These are phyloP conservation scores for Marasmius oreades DNA, from an alignment of 1,284 basidiomycete species.

Conservation along the genomic window DNA sequence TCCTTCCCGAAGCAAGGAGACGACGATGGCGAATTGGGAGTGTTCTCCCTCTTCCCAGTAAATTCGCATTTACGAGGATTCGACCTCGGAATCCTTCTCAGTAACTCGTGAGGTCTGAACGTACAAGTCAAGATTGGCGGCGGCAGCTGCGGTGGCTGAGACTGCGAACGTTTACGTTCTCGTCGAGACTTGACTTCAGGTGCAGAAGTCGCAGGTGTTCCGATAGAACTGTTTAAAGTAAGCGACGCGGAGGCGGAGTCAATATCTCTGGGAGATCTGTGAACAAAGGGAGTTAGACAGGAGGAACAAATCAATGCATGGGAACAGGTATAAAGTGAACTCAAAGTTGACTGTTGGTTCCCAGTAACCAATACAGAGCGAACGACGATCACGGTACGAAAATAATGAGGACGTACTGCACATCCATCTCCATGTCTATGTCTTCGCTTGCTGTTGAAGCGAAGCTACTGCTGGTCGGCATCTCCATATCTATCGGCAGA, in stretches of 20 bases:
- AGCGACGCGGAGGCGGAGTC: neutral
- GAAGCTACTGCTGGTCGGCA: conserved; percentile 6
- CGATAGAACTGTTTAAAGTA: neutral
- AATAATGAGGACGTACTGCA: neutral
- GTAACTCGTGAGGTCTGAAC: conserved; percentile 44
- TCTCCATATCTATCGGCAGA: conserved; percentile 10
- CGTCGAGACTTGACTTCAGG: neutral
- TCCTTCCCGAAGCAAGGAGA: neutral
- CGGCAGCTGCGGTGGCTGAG: conserved; percentile 19
- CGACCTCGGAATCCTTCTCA: conserved; percentile 16
- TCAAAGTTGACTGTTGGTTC: too few species aligned
- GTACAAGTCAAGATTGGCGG: conserved; percentile 46
- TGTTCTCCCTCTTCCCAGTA: conserved; percentile 3
- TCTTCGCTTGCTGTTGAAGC: neutral
- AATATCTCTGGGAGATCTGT: neutral
- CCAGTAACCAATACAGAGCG: neutral
- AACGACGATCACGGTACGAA: neutral
- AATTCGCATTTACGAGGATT: neutral
- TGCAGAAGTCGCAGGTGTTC: neutral
- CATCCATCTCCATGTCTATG: neutral
- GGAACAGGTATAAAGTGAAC: neutral
- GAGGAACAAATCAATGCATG: neutral
- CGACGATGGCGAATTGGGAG: neutral
- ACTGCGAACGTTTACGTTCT: conserved; percentile 2
- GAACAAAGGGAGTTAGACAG: neutral